Evolutionary conservation across 805 yeast species (phyloP), one percentile per base, ranked within the genome.

Genomic region (Maudiozyma turicensis): DNA sequence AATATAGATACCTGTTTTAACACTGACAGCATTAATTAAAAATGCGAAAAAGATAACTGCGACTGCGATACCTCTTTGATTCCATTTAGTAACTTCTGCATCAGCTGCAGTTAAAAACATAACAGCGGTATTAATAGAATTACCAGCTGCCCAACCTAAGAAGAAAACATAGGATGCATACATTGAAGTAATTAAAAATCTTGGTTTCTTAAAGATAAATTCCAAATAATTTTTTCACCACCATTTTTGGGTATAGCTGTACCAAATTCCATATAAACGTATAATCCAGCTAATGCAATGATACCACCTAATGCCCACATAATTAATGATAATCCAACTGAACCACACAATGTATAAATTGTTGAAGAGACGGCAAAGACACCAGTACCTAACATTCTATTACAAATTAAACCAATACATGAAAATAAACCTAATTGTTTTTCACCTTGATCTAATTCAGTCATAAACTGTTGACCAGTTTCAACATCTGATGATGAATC

Each of bases 71-170:
- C 81, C 89, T 60, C 91, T 74, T 55, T 83, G 81, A 58, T 81
- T 80, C 95, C 95, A 86, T 56, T 81, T 75, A 10, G 84, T 80
- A 8, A 77, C 73, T 51, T 80, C 83, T 14, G 71, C 74, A 40
- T 78, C 82, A 6, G 90, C 89, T 9, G 95, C 95, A 40, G 76
- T 77, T 51, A 86, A 71, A 52, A 86, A 73, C 67, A 84, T 86
- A 60, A 82, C 84, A 32, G 95, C 95, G 54, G 84, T 84, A 35
- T 84, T 86, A 46, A 84, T 79, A 20, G 90, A 82, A 65, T 85
- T 84, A 64, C 90, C 86, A 9, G 93, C 81, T 26, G 95, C 90
- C 87, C 90, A 86, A 37, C 93, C 93, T 45, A 86, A 70, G 58
- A 84, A 75, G 59, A 86, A 80, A 14, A 81, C 80, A 59, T 84